phyloP scores from a whole-genome alignment of 208 protist species.

The Trypanosoma mega region DNA sequence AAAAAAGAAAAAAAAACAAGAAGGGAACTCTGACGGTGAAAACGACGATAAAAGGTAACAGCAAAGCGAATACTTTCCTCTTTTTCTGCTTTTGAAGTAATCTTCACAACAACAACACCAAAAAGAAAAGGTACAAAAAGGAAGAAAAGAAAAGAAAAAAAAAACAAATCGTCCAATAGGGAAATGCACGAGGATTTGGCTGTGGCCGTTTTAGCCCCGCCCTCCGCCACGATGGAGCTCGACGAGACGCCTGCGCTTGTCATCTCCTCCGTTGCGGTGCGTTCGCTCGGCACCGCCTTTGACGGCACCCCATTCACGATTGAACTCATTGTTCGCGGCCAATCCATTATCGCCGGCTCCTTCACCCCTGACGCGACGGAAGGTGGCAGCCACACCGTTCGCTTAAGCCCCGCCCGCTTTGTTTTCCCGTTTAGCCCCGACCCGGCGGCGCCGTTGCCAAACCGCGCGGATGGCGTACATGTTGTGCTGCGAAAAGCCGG shows the following conservation, averaged over 20 bases:
- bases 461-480: constrained; percentile 7
- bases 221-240: not conserved
- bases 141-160: too few species aligned
- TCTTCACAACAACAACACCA: too few species aligned
- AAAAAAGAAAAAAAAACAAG: not conserved
- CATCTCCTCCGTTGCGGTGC: constrained; percentile 12
- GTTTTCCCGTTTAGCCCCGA: not conserved
- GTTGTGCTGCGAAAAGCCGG: constrained; percentile 25
- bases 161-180: too few species aligned
- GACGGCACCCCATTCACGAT: not conserved
- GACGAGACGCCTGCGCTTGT: constrained; percentile 4
- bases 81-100: too few species aligned
- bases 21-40: too few species aligned
- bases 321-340: constrained; percentile 5
- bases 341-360: not conserved
- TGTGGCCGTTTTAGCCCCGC: not conserved
- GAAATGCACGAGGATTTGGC: too few species aligned
- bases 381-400: too few species aligned
- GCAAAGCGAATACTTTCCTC: too few species aligned
- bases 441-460: not conserved
- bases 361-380: not conserved
- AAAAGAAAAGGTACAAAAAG: too few species aligned
- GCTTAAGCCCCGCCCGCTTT: not conserved
- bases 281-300: not conserved
- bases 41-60: too few species aligned